Percentiles rank a stretch among this genome's conserved stretches.
phyloP scores from a whole-genome alignment of 2,329 filamentous ascomycete genomes.

The Calonectria leucothoes region DNA sequence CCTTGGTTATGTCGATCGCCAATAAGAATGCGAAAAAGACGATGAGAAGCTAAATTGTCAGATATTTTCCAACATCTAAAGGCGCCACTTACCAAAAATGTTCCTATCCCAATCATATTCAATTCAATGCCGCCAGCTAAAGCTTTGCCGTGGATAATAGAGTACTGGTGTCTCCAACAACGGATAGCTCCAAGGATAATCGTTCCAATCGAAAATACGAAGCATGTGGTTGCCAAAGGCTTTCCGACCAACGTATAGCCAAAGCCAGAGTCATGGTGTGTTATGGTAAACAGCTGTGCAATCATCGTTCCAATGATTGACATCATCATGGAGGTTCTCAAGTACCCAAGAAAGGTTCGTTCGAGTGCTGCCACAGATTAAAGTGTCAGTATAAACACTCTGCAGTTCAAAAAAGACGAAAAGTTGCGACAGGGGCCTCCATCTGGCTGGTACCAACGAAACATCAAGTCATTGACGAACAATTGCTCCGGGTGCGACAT shows the following conservation, averaged over 20 bases:
- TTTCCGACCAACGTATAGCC: conserved; percentile 71
- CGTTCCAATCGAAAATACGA: conserved; percentile 52
- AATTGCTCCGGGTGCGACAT: neutral
- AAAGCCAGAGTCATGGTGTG: conserved; percentile 54
- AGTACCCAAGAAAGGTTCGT: conserved; percentile 79
- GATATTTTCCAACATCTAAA: neutral
- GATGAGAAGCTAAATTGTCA: conserved; percentile 34
- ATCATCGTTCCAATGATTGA: conserved; percentile 74
- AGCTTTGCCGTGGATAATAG: conserved; percentile 44
- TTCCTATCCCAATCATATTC: conserved; percentile 34
- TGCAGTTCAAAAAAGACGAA: neutral
- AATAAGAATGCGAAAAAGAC: conserved; percentile 39
- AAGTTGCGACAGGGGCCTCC: neutral
- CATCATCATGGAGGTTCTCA: conserved; percentile 76
- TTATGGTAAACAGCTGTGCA: conserved; percentile 74
- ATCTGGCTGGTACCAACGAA: neutral
- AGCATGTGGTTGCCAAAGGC: conserved; percentile 63
- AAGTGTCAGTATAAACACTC: conserved; percentile 1
- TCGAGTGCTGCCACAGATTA: conserved; percentile 68
- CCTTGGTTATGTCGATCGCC: conserved; percentile 35
- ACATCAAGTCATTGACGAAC: neutral
- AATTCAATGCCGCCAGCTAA: conserved; percentile 47
- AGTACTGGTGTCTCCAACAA: conserved; percentile 46
- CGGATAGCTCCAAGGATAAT: conserved; percentile 46
- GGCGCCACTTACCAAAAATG: conserved; percentile 25